A percentile compares a stretch with the other conserved stretches of the same genome.
phyloP scores from a whole-genome alignment of 192 early-diverging fungal genomes.

The Phlyctochytrium bullatum region DNA sequence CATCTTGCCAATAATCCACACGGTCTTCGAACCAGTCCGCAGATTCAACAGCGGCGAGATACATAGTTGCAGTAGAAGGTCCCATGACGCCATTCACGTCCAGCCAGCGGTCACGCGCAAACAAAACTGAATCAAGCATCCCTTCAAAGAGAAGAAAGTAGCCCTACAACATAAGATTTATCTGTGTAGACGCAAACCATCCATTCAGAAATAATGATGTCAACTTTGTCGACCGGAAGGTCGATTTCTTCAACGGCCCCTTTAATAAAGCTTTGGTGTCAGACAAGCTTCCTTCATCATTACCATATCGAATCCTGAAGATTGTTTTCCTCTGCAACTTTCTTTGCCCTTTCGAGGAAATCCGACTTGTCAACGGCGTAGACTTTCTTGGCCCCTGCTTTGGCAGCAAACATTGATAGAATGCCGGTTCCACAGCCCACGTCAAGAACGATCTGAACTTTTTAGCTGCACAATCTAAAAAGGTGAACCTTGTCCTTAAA shows the following conservation, averaged over 20 bases:
- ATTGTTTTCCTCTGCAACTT: constrained; percentile 73
- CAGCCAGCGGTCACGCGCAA: constrained; percentile 78
- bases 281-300: too few relatives aligned
- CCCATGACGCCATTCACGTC: constrained; percentile 64
- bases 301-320: too few relatives aligned
- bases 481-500: constrained; percentile 72
- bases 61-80: constrained; percentile 70
- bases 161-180: constrained; percentile 34
- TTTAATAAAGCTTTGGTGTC: constrained; percentile 54
- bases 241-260: constrained; percentile 79
- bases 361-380: constrained; percentile 80
- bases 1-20: constrained; percentile 82
- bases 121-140: constrained; percentile 87
- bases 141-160: constrained; percentile 88
- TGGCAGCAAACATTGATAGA: constrained; percentile 88
- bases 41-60: constrained; percentile 72
- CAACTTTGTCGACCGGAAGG: constrained; percentile 73
- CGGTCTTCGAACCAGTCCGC: constrained; percentile 79
- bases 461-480: background rate
- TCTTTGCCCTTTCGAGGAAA: constrained; percentile 77
- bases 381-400: constrained; percentile 74
- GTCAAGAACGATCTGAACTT: constrained; percentile 63
- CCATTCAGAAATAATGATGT: constrained; percentile 90
- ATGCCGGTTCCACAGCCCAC: constrained; percentile 92
- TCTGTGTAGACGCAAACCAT: constrained; percentile 47